Base-by-base conservation (phyloP, 352 stramenopile species). In the Phytophthora pluvialis region DNA sequence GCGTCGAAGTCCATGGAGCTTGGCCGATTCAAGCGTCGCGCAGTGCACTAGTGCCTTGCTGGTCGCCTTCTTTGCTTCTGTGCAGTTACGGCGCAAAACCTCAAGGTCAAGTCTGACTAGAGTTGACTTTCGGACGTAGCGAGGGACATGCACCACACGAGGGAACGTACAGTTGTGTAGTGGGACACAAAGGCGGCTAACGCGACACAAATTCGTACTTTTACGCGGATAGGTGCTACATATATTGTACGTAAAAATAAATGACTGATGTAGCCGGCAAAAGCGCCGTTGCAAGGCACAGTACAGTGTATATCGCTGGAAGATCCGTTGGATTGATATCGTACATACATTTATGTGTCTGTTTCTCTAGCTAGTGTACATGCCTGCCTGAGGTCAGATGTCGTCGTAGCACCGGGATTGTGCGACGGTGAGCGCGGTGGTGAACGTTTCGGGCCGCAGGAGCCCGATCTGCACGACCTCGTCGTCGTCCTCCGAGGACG, bases 1-100 rank as follows among this genome's bases (percentile, higher is more conserved):
- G 75, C 77, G 72, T 91, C 81, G 29, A 91, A 74, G 59, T 84
- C 78, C 70, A 88, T 77, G 31, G 11, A 48, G 50, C 50, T 39
- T 51, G 65, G 43, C 18, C 39, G 16, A 9, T 25, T 38, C 25
- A 53, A 51, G 18, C 48, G 47, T 67, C 59, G 48, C 40, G 26
- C 12, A 18, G 6, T 49, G 29, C 21, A n/a, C n/a, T n/a, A 31
- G 48, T 55, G 18, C 32, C 32, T 60, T 55, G 39, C 60, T 62
- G n/a, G 15, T 32, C 26, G 33, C 32, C 12, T 64, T 72, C 52
- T 63, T 52, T 39, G 6, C 56, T 56, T 45, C 26, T 62, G 29
- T 56, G 39, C 12, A 56, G 13, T n/a, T 40, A 40, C 21, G 16
- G 35, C 16, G 49, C 25, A 50, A 25, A 12, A 49, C 26, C 21